These are phyloP conservation scores for Oenanthe sinensis DNA, from an alignment of 129 eudicot species.

Conservation along the genomic window DNA sequence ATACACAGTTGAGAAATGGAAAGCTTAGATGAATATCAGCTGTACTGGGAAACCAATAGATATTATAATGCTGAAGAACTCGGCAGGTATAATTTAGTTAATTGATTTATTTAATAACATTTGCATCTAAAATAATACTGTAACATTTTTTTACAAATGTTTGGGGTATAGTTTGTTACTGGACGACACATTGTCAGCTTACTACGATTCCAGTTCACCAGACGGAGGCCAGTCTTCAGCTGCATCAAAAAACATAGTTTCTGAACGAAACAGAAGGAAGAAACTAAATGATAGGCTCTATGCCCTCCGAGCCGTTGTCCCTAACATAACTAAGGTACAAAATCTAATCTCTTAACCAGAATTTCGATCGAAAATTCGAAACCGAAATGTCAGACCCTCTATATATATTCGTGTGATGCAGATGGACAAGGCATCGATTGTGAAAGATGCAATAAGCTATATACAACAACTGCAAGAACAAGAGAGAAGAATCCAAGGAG, in stretches of 20 bases:
- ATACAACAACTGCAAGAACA: conserved; percentile 54
- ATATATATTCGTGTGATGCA: no score
- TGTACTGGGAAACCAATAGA: conserved; percentile 77
- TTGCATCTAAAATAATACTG: neutral
- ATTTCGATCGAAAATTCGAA: neutral
- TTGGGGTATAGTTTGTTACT: conserved; percentile 27
- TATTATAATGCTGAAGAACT: conserved; percentile 57
- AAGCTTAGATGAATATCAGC: conserved; percentile 26
- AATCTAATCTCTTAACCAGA: neutral
- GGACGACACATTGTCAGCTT: conserved; percentile 50
- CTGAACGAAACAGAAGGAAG: conserved; percentile 58
- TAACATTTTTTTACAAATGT: neutral
- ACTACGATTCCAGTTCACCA: conserved; percentile 83
- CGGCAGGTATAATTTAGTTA: conserved; percentile 28
- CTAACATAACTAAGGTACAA: conserved; percentile 68
- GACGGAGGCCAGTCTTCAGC: conserved; percentile 52
- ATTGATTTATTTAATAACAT: neutral
- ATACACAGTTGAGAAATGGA: conserved; percentile 20
- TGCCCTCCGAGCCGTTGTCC: conserved; percentile 88
- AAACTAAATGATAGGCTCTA: conserved; percentile 69
- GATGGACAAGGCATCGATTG: conserved; percentile 93
- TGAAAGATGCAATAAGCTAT: conserved; percentile 72
- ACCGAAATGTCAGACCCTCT: no score
- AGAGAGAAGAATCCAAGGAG: conserved; percentile 46
- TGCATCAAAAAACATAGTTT: conserved; percentile 62